Base-by-base conservation (phyloP, 2,329 filamentous ascomycete species). In the Emergomyces orientalis region DNA sequence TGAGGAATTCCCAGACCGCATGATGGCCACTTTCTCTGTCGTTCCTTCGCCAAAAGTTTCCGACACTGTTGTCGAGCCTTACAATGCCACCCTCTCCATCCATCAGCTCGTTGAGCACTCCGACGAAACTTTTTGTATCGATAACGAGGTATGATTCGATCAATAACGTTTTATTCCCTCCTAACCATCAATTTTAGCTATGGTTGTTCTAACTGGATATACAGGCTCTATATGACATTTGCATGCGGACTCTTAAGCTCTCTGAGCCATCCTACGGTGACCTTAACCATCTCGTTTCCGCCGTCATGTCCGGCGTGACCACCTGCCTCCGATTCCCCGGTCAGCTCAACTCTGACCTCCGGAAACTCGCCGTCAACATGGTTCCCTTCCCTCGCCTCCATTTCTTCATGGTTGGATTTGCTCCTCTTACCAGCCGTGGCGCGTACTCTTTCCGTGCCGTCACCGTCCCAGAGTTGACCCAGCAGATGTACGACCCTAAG, bases 391-490 rank as follows among this genome's bases (percentile, higher is more conserved):
- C 94, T 71, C 94, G 94, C 91, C 91, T 99, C 68, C 94, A 99
- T 83, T 99, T 99, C 88, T 99, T 99, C 88, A 99, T 99, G 94
- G 94, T 99, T 78, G 94, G 94, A 79, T 99, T 99, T 79, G 93
- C 94, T 80, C 94, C 94, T 77, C 86, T 99, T 75, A 99, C 94
- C 79, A 96, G 91, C 81, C 88, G 89, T 79, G 87, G 88, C 73
- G 89, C 93, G 70, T 81, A 95, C 85, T 91, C 90, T 72, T 99
- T 97, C 93, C 94, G 94, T 77, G 93, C 94, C 70, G 89, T 97
- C 79, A 92, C 88, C 75, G 94, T 99, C 66, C 93, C 94, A 64
- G 94, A 99, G 85, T 86, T 99, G 79, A 97, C 94, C 74, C 94
- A 99, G 85, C 94, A 99, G 82, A 97, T 99, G 91, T 99, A 96